Base-by-base conservation (phyloP, 805 yeast genomes). In the Candida xyloterini region DNA sequence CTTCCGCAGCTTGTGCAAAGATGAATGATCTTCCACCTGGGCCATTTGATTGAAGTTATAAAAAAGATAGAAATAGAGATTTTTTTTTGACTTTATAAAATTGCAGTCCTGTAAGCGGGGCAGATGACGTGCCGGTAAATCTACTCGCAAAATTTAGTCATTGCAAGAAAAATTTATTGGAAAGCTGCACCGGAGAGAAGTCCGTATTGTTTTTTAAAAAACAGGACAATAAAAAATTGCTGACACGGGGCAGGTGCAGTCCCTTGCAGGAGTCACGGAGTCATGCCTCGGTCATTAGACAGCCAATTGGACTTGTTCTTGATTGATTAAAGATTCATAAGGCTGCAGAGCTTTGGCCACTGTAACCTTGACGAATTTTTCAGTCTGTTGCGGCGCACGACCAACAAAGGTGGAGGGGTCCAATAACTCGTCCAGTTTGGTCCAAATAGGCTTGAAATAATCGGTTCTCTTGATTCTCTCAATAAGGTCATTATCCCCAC, bases 371-470 rank as follows among this genome's bases (percentile, higher is more conserved):
- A 93, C 82, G 60, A 93, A 93, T 68, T 90, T 91, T 64, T 84
- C 96, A 42, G 95, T 88, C 72, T 93, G 99, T 68, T 90, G 84
- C 30, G 98, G 98, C 40, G 99, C 99, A 67, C 99, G 86, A 55
- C 99, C 99, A 33, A 90, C 95, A 63, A 93, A 93, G 23, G 99
- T 93, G 15, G 83, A 69, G 48, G 99, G 98, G 55, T 91, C 90
- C 56, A 93, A 77, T 56, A 93, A 75, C 15, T 67, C 48, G 44
- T 85, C 96, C 59, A 93, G 75, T 35, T 93, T 88, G 42, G 59
- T 67, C 86, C 95, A 86, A 52, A 93, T 83, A 44, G 99, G 99
- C 62, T 78, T 69, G 70, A 90, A 90, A 71, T 87, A 90, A 44
- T 73, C 73, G 46, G 87, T 86, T 33, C 73, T 74, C 66, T 74